phyloP scores from a whole-genome alignment of 2,329 filamentous ascomycete genomes.

The Chaetomium sp. region DNA sequence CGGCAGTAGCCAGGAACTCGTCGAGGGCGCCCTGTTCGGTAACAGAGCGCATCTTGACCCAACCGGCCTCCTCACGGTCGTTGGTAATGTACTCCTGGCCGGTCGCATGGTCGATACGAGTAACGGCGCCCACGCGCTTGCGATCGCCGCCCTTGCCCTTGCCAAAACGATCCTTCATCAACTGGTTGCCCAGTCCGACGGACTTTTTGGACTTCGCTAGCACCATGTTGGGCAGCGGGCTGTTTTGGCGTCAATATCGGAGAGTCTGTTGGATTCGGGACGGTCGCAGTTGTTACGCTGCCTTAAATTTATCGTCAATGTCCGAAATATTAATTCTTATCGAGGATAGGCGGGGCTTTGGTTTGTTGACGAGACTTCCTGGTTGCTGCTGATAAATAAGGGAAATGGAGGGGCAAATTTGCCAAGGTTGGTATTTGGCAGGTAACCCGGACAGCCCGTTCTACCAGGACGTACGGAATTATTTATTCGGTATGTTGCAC shows the following conservation, averaged over 20 bases:
- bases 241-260: neutral
- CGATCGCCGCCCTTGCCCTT: conserved; percentile 82
- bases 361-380: conserved; percentile 3
- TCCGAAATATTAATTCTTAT: neutral
- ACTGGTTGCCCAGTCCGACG: conserved; percentile 89
- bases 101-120: conserved; percentile 68
- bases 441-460: neutral
- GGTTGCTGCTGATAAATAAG: conserved; percentile 29
- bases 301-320: neutral
- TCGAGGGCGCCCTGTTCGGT: conserved; percentile 95
- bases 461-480: neutral
- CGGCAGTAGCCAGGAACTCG: conserved; percentile 91
- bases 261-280: neutral
- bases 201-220: conserved; percentile 88
- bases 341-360: conserved; percentile 8
- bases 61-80: conserved; percentile 81
- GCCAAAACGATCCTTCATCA: conserved; percentile 98
- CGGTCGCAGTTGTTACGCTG: neutral
- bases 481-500: no score
- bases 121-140: conserved; percentile 57
- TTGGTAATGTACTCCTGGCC: conserved; percentile 92
- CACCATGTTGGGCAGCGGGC: conserved; percentile 40
- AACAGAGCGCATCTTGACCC: conserved; percentile 99
- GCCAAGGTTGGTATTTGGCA: neutral
- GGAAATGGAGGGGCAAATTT: conserved; percentile 45